These are phyloP conservation scores for Didymella pomorum DNA, from an alignment of 2,329 filamentous ascomycete species.

Conservation along the genomic window DNA sequence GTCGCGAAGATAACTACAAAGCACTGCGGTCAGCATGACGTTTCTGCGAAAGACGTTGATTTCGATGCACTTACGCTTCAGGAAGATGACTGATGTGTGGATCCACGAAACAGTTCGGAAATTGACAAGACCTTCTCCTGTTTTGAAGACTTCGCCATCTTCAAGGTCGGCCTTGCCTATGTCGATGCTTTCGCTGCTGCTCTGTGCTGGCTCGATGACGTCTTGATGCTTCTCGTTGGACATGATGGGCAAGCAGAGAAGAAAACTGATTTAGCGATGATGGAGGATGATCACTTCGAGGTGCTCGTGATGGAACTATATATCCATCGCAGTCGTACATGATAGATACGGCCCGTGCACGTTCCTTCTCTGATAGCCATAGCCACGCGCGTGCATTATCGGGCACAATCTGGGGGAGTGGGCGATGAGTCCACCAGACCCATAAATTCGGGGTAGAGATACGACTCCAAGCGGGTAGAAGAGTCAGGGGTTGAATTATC, in stretches of 20 bases:
- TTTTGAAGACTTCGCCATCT: slow-evolving; percentile 61
- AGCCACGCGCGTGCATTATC: slow-evolving; percentile 16
- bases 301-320: slow-evolving; percentile 14
- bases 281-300: slow-evolving; percentile 7
- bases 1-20: slow-evolving; percentile 57
- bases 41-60: too few species aligned
- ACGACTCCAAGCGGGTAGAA: slow-evolving; percentile 22
- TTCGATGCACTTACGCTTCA: slow-evolving; percentile 51
- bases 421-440: slow-evolving; percentile 17
- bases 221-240: slow-evolving; percentile 40
- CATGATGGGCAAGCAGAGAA: slow-evolving; percentile 22
- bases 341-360: slow-evolving; percentile 21
- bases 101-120: slow-evolving; percentile 64
- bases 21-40: background rate
- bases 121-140: slow-evolving; percentile 57
- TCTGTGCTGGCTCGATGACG: slow-evolving; percentile 32
- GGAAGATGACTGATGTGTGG: slow-evolving; percentile 61
- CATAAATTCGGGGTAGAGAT: slow-evolving; percentile 37
- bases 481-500: slow-evolving; percentile 14
- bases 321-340: slow-evolving; percentile 2
- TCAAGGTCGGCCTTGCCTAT: slow-evolving; percentile 36
- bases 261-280: slow-evolving; percentile 1
- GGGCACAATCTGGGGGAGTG: slow-evolving; percentile 34
- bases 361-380: slow-evolving; percentile 20
- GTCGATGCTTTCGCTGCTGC: slow-evolving; percentile 32